Conservation (phyloP, 257 asterid species). For the Solanum rostratum region DNA sequence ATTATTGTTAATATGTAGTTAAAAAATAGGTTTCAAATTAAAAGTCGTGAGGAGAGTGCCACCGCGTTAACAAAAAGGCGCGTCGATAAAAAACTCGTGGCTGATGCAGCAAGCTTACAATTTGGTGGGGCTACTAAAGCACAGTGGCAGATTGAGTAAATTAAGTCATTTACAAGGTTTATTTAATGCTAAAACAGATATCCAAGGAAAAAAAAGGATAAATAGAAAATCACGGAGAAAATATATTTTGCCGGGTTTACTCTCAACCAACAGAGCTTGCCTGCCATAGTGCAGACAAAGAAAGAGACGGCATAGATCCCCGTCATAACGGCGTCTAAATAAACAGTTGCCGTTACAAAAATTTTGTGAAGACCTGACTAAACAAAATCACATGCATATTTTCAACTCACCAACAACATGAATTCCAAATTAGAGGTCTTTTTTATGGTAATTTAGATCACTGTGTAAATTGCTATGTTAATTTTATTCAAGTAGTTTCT, state of each 20-base stretch:
- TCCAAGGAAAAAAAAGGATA: neutral
- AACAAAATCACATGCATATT: too few relatives aligned
- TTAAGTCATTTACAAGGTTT: neutral
- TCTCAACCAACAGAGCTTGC: slow-evolving; percentile 7
- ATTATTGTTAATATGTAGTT: too few relatives aligned
- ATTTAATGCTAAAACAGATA: neutral
- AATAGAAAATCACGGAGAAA: neutral
- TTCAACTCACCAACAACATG: too few relatives aligned
- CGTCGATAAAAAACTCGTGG: neutral
- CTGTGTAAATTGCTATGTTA: too few relatives aligned
- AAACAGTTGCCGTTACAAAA: neutral
- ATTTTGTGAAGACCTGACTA: too few relatives aligned
- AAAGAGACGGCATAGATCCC: neutral
- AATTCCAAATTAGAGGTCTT: too few relatives aligned
- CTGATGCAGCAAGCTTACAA: neutral
- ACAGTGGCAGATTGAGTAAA: neutral
- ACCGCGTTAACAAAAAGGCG: neutral
- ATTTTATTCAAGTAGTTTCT: too few relatives aligned
- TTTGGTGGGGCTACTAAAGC: neutral
- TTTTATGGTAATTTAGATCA: too few relatives aligned
- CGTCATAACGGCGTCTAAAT: neutral
- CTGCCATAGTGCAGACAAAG: slow-evolving; percentile 12
- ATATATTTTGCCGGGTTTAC: neutral
- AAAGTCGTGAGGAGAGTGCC: neutral
- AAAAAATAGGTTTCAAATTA: too few relatives aligned